Conservation (phyloP, 345 rosid genomes). For the Dipteronia sinensis region DNA sequence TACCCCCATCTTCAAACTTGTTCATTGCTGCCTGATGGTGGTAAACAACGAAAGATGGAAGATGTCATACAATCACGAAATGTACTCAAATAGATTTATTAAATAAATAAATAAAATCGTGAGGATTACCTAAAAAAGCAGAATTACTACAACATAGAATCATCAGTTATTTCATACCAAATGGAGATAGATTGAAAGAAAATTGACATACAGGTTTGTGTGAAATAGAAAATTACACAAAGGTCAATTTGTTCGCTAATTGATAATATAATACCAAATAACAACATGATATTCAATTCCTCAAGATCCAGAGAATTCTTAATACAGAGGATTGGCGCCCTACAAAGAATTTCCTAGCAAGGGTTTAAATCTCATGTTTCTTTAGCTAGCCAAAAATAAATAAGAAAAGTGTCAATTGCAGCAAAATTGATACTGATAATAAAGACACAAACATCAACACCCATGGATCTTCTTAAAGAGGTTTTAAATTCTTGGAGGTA, state of each 20-base stretch:
- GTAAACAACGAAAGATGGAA: slow-evolving; percentile 11
- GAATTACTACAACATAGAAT: not conserved
- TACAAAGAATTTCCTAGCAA: not conserved
- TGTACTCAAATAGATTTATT: not conserved
- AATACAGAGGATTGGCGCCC: not conserved
- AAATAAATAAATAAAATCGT: not conserved
- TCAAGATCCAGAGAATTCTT: not conserved
- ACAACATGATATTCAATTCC: slow-evolving; percentile 7
- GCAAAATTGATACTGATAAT: not conserved
- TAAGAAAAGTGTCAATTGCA: not conserved
- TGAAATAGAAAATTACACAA: not conserved
- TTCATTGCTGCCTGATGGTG: slow-evolving; percentile 85
- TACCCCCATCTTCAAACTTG: slow-evolving; percentile 51
- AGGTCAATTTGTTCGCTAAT: not conserved
- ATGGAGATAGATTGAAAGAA: not conserved
- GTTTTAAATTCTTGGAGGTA: not conserved
- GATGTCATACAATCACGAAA: not conserved
- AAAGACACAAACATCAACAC: not conserved
- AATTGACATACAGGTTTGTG: not conserved
- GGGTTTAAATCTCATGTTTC: not conserved
- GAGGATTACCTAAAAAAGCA: not conserved
- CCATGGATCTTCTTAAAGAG: not conserved
- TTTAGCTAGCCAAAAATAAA: not conserved
- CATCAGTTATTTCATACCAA: slow-evolving; percentile 1
- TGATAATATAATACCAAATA: not conserved